Evolutionary conservation across 768 basidiomycete genomes (phyloP).

Genomic region (Pleurotus tuoliensis): DNA sequence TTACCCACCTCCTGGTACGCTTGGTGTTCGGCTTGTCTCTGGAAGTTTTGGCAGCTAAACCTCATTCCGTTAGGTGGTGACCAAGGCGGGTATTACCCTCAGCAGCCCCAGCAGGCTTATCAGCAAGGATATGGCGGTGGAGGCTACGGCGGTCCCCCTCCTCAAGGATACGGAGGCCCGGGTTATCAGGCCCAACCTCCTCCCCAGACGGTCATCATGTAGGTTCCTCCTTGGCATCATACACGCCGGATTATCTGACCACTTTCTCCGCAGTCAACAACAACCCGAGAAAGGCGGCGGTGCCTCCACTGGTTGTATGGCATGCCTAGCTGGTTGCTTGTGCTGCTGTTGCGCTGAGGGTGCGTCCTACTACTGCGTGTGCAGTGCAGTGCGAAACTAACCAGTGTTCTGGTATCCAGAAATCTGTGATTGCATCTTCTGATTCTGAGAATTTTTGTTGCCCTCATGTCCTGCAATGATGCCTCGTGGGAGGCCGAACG

Average conservation of each 20-base stretch:
- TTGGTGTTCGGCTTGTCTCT: background rate
- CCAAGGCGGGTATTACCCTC: slow-evolving; percentile 37
- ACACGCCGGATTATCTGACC: background rate
- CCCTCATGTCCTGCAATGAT: slow-evolving; percentile 7
- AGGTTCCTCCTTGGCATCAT: slow-evolving; percentile 23
- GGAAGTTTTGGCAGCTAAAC: no score
- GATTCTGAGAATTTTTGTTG: slow-evolving; percentile 10
- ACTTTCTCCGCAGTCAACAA: slow-evolving; percentile 37
- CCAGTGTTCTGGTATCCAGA: slow-evolving; percentile 35
- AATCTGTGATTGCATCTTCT: slow-evolving; percentile 74
- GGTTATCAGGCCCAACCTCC: slow-evolving; percentile 48
- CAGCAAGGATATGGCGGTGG: slow-evolving; percentile 32
- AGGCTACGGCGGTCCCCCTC: slow-evolving; percentile 32
- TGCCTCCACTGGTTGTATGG: slow-evolving; percentile 43
- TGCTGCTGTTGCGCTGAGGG: slow-evolving; percentile 76
- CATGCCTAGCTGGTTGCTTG: slow-evolving; percentile 61
- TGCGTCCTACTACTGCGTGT: slow-evolving; percentile 25
- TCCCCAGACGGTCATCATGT: slow-evolving; percentile 86
- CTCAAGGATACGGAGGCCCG: slow-evolving; percentile 41
- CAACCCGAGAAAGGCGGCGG: slow-evolving; percentile 45
- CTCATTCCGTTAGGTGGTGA: background rate
- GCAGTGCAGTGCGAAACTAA: background rate
- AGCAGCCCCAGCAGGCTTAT: slow-evolving; percentile 73
- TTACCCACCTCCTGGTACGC: slow-evolving; percentile 51
- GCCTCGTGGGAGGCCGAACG: slow-evolving; percentile 3